These are phyloP conservation scores for Fusarium bulbicola DNA, from an alignment of 2,329 filamentous ascomycete genomes.

Conservation along the genomic window DNA sequence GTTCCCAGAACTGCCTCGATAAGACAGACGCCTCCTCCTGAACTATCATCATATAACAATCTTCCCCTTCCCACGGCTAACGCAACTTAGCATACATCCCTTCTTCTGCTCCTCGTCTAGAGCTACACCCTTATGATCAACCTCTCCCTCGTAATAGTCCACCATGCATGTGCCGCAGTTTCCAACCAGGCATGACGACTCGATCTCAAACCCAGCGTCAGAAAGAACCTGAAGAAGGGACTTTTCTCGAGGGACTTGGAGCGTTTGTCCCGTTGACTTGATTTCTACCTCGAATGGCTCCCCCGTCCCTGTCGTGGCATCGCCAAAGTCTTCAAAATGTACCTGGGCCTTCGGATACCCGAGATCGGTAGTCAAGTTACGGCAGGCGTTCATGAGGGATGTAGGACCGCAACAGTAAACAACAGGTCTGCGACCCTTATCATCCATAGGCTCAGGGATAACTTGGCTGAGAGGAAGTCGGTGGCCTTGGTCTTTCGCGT, in stretches of 20 bases:
- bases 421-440: accelerated
- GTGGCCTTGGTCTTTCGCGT: slow-evolving; percentile 3
- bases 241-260: slow-evolving; percentile 6
- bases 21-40: too few species aligned
- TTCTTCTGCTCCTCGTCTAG: slow-evolving; percentile 25
- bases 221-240: slow-evolving; percentile 23
- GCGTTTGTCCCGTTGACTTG: background rate
- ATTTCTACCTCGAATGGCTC: slow-evolving; percentile 20
- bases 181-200: slow-evolving; percentile 25
- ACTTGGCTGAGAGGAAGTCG: background rate
- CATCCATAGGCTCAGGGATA: background rate
- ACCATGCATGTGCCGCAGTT: slow-evolving; percentile 32
- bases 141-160: slow-evolving; percentile 11
- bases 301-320: slow-evolving; percentile 12
- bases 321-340: slow-evolving; percentile 26
- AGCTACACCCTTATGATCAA: slow-evolving; percentile 25
- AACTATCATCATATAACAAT: background rate
- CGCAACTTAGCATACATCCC: slow-evolving; percentile 15
- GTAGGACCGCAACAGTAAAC: slow-evolving; percentile 19
- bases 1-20: background rate
- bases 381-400: slow-evolving; percentile 2
- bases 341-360: background rate
- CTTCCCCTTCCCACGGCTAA: slow-evolving; percentile 25
- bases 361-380: background rate
- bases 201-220: slow-evolving; percentile 21